Evolutionary conservation across 768 basidiomycete genomes (phyloP).

Genomic region (Austroboletus eburneus): DNA sequence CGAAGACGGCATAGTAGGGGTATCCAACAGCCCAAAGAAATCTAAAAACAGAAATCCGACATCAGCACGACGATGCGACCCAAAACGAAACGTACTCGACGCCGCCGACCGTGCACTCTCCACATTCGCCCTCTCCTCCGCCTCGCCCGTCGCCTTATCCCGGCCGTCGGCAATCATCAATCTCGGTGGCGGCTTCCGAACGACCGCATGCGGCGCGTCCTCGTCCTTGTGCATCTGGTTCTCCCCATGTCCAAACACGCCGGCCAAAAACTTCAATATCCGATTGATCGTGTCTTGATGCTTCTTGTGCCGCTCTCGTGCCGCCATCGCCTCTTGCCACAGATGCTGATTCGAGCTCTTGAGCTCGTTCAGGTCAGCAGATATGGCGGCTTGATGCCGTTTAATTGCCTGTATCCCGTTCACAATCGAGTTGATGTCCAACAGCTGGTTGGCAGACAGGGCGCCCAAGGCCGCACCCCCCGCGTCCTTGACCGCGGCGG

Average conservation of each 20-base stretch:
- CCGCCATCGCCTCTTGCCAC: conserved; percentile 87
- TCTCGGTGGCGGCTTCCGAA: conserved; percentile 45
- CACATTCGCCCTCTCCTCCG: conserved; percentile 36
- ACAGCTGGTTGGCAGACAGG: conserved; percentile 45
- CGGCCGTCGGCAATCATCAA: conserved; percentile 64
- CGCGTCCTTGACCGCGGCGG: conserved; percentile 14
- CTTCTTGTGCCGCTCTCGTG: conserved; percentile 79
- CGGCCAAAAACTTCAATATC: conserved; percentile 91
- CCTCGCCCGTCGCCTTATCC: conserved; percentile 33
- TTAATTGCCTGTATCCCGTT: conserved; percentile 84
- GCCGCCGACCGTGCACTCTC: conserved; percentile 24
- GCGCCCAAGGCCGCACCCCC: conserved; percentile 17
- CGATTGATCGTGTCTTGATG: conserved; percentile 96
- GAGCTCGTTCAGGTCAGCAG: conserved; percentile 81
- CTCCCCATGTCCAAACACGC: conserved; percentile 70
- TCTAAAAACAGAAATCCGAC: conserved; percentile 22
- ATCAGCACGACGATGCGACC: conserved; percentile 2
- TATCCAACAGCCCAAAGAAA: conserved; percentile 43
- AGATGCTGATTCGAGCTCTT: conserved; percentile 82
- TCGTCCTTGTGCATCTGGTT: conserved; percentile 36
- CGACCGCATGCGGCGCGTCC: conserved; percentile 38
- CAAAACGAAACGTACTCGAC: conserved; percentile 4
- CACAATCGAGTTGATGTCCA: conserved; percentile 78
- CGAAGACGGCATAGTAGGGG: conserved; percentile 38
- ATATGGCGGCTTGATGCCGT: conserved; percentile 89